Percentiles rank a stretch among this genome's conserved stretches.
Evolutionary conservation across 2,329 filamentous ascomycete genomes (phyloP).

Genomic region (Xylariaceae sp.): DNA sequence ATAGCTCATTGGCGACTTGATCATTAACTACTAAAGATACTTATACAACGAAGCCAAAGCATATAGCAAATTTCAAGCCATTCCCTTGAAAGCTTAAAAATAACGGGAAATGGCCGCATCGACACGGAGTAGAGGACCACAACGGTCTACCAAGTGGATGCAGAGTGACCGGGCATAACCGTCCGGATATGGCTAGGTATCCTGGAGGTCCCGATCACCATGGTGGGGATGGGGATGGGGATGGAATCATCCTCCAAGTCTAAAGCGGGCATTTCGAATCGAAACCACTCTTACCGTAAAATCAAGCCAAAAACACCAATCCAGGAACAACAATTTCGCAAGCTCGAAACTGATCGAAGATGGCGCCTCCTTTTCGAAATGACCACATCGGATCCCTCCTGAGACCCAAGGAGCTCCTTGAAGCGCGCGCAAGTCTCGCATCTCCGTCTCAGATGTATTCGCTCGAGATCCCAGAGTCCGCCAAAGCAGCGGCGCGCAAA

Average conservation of each 20-base stretch:
- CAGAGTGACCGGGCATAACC: not conserved
- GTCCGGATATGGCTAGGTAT: not conserved
- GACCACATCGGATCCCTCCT: constrained; percentile 77
- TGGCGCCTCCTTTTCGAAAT: constrained; percentile 67
- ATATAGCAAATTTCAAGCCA: too few species aligned
- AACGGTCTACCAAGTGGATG: not conserved
- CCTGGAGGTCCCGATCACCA: not conserved
- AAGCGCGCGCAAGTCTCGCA: constrained; percentile 62
- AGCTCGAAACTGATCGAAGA: constrained; percentile 8
- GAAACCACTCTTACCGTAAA: not conserved
- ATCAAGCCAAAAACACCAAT: not conserved
- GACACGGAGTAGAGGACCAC: not conserved
- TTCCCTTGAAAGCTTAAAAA: too few species aligned
- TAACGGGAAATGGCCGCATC: not conserved
- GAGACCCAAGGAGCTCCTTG: constrained; percentile 67
- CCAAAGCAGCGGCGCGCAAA: constrained; percentile 63
- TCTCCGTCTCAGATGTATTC: constrained; percentile 44
- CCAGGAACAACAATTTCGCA: not conserved
- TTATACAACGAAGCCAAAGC: too few species aligned
- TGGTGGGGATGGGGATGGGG: constrained; percentile 1
- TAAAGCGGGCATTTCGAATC: not conserved
- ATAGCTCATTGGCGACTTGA: too few species aligned
- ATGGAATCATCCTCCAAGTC: not conserved
- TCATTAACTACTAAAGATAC: too few species aligned
- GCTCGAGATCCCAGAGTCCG: constrained; percentile 35